Evolutionary conservation across 2,329 filamentous ascomycete species (phyloP), one percentile per base, ranked within the genome.

Genomic region (Calonectria hawksworthii): DNA sequence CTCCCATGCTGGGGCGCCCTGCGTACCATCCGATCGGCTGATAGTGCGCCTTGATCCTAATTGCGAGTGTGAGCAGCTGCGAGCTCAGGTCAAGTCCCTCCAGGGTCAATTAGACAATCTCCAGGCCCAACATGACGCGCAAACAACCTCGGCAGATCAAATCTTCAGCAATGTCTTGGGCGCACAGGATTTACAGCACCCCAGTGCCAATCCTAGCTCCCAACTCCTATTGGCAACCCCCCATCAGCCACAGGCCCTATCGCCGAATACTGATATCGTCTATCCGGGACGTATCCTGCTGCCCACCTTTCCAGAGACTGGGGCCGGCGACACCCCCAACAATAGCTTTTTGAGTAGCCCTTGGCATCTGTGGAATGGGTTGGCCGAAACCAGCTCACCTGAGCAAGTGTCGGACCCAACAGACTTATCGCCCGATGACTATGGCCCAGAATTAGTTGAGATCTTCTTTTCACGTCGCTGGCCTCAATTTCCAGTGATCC

Each of bases 21-120:
- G 78, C 65, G 74, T 80, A 16, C 78, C 78, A 23, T 79, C 78
- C 21, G 78, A 80, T 44, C 78, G 78, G 11, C 78, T 80, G 3
- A 56, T 75, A 18, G 70, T 80, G 44, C 77, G 75, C 26, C 41
- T 72, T 26, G 75, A 80, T 30, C 77, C 34, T 28, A 76, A 80
- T 3, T 79, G 78, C 67, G 78, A 80, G 10, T 80, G 78, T 8
- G 75, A 77, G 13, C 70, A 74, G 30, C 72, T 80, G 10, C 47
- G 78, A n/a, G 63, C 66, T 6, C 78, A 79, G 51, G 72, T 79
- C 9, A 74, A 76, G 38, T 70, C 67, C 3, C 41, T 80, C 1
- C 72, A 78, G 26, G 72, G 70, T n/a, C 73, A 78, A 1, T 61
- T 80, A 7, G 70, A 69, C 8, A 73, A 72, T 16, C 68, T 80